A percentile compares a stretch with the other conserved stretches of the same genome.
phyloP scores from a whole-genome alignment of 1,284 basidiomycete species.

The Cronartium ribicola region DNA sequence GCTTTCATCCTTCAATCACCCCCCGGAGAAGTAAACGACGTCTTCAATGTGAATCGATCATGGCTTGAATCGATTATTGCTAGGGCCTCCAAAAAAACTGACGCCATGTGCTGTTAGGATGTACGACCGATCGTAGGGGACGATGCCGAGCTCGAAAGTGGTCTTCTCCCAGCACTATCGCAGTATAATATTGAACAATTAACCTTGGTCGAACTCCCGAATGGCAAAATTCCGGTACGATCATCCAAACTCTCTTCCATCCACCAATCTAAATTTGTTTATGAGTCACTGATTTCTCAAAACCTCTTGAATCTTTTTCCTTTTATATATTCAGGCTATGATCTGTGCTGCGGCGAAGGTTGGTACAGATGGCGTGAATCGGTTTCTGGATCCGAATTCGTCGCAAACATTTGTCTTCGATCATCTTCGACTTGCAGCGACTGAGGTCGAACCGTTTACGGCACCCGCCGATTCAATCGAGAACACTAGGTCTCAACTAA shows the following conservation, averaged over 20 bases:
- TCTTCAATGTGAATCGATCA: slow-evolving; percentile 61
- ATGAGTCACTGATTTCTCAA: neutral
- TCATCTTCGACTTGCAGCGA: slow-evolving; percentile 15
- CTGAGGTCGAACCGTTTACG: neutral
- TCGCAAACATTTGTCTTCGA: slow-evolving; percentile 21
- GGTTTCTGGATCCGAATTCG: slow-evolving; percentile 16
- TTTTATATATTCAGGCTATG: slow-evolving; percentile 20
- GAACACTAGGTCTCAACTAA: neutral
- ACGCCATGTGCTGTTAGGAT: slow-evolving; percentile 57
- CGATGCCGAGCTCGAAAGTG: slow-evolving; percentile 71
- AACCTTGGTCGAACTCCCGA: slow-evolving; percentile 63
- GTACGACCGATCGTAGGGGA: slow-evolving; percentile 79
- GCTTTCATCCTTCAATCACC: slow-evolving; percentile 80
- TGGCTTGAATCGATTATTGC: slow-evolving; percentile 14
- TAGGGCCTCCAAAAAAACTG: neutral
- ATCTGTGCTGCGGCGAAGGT: slow-evolving; percentile 13
- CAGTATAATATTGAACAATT: slow-evolving; percentile 83
- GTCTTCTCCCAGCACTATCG: slow-evolving; percentile 68
- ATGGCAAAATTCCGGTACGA: slow-evolving; percentile 61
- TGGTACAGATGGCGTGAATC: neutral
- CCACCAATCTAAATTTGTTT: slow-evolving; percentile 15
- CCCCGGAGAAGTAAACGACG: slow-evolving; percentile 92
- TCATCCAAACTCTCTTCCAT: slow-evolving; percentile 44
- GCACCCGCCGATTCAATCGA: neutral
- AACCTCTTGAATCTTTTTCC: neutral